phyloP scores from a whole-genome alignment of 169 alveolate species.

The Plasmodium inui region DNA sequence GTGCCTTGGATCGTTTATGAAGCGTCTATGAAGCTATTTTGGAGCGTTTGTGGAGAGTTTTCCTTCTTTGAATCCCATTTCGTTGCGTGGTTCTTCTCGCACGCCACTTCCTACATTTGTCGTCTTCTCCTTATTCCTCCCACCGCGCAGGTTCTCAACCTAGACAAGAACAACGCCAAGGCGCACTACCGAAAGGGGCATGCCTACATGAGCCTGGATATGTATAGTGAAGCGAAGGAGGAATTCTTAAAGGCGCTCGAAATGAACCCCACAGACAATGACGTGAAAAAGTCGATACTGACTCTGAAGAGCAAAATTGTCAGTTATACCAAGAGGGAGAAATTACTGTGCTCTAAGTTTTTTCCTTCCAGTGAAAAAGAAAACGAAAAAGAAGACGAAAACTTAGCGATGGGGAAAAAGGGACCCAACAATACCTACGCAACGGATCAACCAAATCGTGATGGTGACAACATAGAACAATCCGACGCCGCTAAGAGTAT shows the following conservation, averaged over 20 bases:
- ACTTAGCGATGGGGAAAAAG: not conserved
- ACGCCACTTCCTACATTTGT: not conserved
- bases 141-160: conserved; percentile 22
- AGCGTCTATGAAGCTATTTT: not conserved
- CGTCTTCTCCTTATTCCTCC: not conserved
- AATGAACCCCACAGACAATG: conserved; percentile 38
- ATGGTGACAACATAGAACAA: not conserved
- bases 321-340: conserved; percentile 44
- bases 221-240: conserved; percentile 47
- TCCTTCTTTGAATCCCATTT: not conserved
- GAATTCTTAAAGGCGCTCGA: conserved; percentile 46
- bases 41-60: not conserved
- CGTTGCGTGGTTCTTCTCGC: not conserved
- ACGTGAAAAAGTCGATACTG: conserved; percentile 37
- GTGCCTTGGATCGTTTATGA: not conserved
- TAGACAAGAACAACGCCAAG: conserved; percentile 54
- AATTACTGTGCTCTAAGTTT: conserved; percentile 57
- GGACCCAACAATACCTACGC: not conserved
- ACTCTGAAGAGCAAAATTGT: conserved; percentile 18
- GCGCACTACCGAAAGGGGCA: conserved; percentile 72
- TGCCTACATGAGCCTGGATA: conserved; percentile 70
- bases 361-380: conserved; percentile 21
- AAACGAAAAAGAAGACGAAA: not conserved
- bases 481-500: not conserved
- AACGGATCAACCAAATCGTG: not conserved